A percentile compares a stretch with the other conserved stretches of the same genome.
Evolutionary conservation across 2,329 filamentous ascomycete genomes (phyloP).

Genomic region (Epichloe glyceriae): DNA sequence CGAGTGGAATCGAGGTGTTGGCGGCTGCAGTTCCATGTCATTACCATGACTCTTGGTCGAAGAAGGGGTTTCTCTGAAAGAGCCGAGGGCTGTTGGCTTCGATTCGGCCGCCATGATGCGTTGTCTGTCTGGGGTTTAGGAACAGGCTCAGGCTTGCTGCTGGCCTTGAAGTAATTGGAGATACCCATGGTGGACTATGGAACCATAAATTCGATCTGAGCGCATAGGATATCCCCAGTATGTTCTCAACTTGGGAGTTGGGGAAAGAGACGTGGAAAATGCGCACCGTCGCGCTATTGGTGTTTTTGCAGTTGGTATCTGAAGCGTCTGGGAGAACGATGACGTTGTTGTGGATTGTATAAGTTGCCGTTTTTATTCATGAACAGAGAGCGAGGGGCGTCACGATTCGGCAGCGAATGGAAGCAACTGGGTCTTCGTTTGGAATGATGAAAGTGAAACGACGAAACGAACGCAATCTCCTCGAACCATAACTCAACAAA

Average conservation of each 20-base stretch:
- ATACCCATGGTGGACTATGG: conserved; percentile 40
- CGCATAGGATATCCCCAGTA: not conserved
- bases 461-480: not conserved
- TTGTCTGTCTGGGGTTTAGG: conserved; percentile 8
- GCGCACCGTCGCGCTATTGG: no score
- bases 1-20: conserved; percentile 24
- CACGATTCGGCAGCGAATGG: not conserved
- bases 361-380: not conserved
- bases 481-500: not conserved
- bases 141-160: conserved; percentile 11
- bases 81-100: conserved; percentile 12
- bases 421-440: not conserved
- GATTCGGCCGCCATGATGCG: conserved; percentile 10
- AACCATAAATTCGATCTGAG: not conserved
- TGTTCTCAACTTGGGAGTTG: no score
- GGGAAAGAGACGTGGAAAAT: no score
- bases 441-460: not conserved
- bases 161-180: conserved; percentile 47
- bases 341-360: not conserved
- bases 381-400: not conserved
- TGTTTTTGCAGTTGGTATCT: no score
- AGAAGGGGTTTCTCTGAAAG: conserved; percentile 24
- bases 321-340: not conserved
- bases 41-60: conserved; percentile 18
- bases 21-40: conserved; percentile 36